A percentile compares a stretch with the other conserved stretches of the same genome.
Conservation (phyloP, 306 rosid species). For the Glycyrrhiza uralensis region DNA sequence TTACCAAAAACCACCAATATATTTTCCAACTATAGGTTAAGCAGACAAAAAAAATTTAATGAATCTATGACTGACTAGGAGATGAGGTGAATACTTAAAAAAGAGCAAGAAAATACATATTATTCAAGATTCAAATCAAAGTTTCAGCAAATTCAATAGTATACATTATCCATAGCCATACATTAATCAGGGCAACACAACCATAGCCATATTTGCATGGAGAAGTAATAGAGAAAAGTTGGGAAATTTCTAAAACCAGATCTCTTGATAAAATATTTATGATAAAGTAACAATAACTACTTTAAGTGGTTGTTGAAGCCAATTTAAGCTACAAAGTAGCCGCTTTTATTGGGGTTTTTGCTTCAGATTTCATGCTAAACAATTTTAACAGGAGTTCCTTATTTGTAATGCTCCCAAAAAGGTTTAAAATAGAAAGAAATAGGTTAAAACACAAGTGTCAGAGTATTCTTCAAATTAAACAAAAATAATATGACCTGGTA, state of each 20-base stretch:
- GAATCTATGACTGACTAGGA: background rate
- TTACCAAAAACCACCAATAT: background rate
- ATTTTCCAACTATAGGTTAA: background rate
- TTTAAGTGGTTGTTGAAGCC: background rate
- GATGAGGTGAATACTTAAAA: background rate
- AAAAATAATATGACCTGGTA: slow-evolving; percentile 52
- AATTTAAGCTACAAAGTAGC: background rate
- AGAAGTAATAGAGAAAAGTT: slow-evolving; percentile 3
- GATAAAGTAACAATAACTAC: background rate
- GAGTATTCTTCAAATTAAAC: slow-evolving; percentile 7
- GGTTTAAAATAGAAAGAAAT: background rate
- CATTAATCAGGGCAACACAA: background rate
- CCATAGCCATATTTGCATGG: background rate
- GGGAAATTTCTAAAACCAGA: background rate
- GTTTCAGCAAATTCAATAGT: background rate
- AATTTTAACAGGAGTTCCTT: background rate
- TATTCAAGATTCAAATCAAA: background rate
- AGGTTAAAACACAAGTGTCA: background rate
- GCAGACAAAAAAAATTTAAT: background rate
- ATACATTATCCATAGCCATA: background rate
- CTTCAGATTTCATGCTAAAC: background rate
- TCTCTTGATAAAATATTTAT: background rate
- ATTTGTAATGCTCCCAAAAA: background rate
- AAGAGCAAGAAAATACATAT: background rate
- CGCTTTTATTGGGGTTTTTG: background rate